Evolutionary conservation across 1,284 basidiomycete genomes (phyloP), one percentile per base, ranked within the genome.

Genomic region (Paramarasmius palmivorus): DNA sequence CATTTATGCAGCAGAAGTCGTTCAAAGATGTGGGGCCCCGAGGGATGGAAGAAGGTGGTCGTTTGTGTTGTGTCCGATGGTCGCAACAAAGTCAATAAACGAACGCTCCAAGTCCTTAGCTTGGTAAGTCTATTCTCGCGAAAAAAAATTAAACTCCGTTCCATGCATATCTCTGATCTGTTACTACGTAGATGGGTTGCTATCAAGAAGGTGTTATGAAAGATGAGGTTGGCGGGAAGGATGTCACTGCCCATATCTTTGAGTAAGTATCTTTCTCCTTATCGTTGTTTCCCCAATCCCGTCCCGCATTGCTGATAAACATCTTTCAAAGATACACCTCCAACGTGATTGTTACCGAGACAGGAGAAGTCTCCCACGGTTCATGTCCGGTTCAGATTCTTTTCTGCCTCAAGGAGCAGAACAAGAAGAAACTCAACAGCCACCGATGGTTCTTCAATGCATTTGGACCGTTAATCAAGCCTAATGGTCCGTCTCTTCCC

Each of bases 381-480:
- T 75, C 84, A 1, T 92, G 92, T 57, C 95, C 95, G 0, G 83
- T 96, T n/a, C 95, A 97, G 72, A 77, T 97, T 60, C 70, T 96
- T 45, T 97, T 97, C 76, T 96, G 93, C 65, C 74, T 96, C 61
- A 96, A 97, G 73, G 95, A 95, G 68, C 88, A 93, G 73, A 97
- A 96, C 78, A 92, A 94, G 83, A 95, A 95, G 80, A 95, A 95
- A 67, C 73, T 95, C 58, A 95, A 95, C 74, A 90, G 86, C 65
- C 92, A 95, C 65, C 84, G 95, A 40, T 98, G 95, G 95, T 94
- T 98, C 73, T 98, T 98, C 82, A 97, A 98, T 65, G 95, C 93
- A 0, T 92, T 98, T 60, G 93, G 93, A 14, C 88, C 92, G 23
- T 79, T 96, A 50, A 80, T 95, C 67, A 86, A 89, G 48, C 91